A percentile compares a stretch with the other conserved stretches of the same genome.
phyloP scores from a whole-genome alignment of 2,329 filamentous ascomycete genomes.

The Beauveria medogensis region DNA sequence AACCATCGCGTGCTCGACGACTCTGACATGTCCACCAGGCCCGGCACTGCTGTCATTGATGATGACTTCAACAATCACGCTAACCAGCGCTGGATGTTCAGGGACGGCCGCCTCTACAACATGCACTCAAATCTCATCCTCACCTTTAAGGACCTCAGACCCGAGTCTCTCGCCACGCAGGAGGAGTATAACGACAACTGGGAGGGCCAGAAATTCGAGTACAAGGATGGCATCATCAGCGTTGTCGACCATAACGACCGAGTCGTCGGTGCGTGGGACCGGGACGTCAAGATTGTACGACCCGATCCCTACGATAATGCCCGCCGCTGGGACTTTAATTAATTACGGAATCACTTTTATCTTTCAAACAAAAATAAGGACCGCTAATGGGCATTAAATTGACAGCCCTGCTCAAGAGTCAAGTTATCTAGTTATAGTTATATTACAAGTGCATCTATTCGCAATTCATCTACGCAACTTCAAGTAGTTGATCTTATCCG shows the following conservation, averaged over 20 bases:
- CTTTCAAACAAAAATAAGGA: too few relatives aligned
- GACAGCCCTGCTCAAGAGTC: too few relatives aligned
- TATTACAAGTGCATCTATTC: too few relatives aligned
- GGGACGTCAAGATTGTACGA: neutral
- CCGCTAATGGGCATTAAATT: too few relatives aligned
- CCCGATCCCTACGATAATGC: neutral
- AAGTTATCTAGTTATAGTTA: too few relatives aligned
- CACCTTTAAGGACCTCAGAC: neutral
- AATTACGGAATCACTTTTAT: too few relatives aligned
- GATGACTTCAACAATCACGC: neutral
- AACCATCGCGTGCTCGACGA: neutral
- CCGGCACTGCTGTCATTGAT: neutral
- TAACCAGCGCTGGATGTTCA: neutral
- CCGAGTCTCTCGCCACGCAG: neutral
- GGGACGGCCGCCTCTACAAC: neutral
- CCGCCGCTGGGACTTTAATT: neutral
- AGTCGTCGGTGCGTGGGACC: neutral
- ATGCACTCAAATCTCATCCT: neutral
- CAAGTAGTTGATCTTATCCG: too few relatives aligned
- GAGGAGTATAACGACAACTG: neutral
- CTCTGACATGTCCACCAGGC: neutral
- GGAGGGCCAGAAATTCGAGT: neutral
- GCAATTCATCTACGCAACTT: too few relatives aligned
- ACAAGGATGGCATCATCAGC: neutral
- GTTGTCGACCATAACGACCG: neutral